Percentiles rank a stretch among this genome's conserved stretches.
Evolutionary conservation across 1,139 yeast genomes (phyloP).

Genomic region (Groenewaldozyma sp.): DNA sequence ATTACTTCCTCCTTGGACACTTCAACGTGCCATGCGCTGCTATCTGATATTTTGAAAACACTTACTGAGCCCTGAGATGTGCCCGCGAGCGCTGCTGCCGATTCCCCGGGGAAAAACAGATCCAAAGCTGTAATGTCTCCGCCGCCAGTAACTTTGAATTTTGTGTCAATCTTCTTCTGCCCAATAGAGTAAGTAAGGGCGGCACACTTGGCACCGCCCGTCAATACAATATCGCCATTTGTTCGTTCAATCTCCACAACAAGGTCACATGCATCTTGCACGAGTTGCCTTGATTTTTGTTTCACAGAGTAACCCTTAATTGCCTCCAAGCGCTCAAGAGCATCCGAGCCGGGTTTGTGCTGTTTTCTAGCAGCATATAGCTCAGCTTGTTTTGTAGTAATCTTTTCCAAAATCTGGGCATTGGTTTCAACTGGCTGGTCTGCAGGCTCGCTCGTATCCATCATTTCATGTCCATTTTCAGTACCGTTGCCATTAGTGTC

Average conservation of each 20-base stretch:
- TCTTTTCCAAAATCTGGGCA: slow-evolving; percentile 7
- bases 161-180: not conserved
- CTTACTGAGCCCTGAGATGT: slow-evolving; percentile 19
- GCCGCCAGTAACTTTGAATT: not conserved
- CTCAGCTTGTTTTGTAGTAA: slow-evolving; percentile 14
- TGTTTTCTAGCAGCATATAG: slow-evolving; percentile 16
- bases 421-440: not conserved
- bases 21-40: no score
- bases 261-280: slow-evolving; percentile 13
- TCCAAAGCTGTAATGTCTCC: slow-evolving; percentile 6
- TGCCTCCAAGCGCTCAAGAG: slow-evolving; percentile 12
- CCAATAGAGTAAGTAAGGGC: not conserved
- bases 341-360: slow-evolving; percentile 11
- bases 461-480: slow-evolving; percentile 12
- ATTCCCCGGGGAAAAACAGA: slow-evolving; percentile 17
- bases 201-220: slow-evolving; percentile 23
- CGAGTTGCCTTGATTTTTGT: slow-evolving; percentile 20
- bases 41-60: slow-evolving; percentile 7
- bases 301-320: slow-evolving; percentile 7
- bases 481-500: slow-evolving; percentile 6
- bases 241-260: slow-evolving; percentile 14
- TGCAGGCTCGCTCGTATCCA: not conserved
- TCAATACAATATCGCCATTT: slow-evolving; percentile 10
- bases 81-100: slow-evolving; percentile 14
- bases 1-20: slow-evolving; percentile 17